Evolutionary conservation across 2,329 filamentous ascomycete genomes (phyloP), one percentile per base, ranked within the genome.

Genomic region (Aspergillus fumigatus): DNA sequence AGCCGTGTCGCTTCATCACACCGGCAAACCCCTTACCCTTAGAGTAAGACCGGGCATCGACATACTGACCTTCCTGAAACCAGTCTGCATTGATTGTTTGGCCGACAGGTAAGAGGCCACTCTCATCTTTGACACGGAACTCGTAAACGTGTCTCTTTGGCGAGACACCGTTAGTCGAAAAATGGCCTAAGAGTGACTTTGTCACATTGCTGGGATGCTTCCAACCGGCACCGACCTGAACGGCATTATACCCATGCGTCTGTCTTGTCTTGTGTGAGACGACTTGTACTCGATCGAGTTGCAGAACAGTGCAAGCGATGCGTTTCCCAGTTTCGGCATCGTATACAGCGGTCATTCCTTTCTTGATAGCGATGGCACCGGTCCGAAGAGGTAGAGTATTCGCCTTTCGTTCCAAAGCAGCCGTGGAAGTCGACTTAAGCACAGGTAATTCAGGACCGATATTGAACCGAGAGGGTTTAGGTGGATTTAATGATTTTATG

Each of bases 1-100:
- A 97, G 35, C 92, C 92, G 78, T 93, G 90, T 65, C 90, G 84
- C 85, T 99, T 99, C 94, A 99, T 99, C 64, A 90, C 94, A 83
- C 94, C 94, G 9, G 89, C 90, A 73, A 97, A 99, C 7, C 94
- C 94, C 84, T 91, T 93, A 53, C 94, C 94, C 71, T 90, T 85
- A 65, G 86, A 88, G 69, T 88, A 85, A 50, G 86, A 88, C 67
- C 87, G 83, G 53, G 91, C 87, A 77, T 99, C 94, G 58, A 99
- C 88, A 75, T 86, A 95, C 77, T 97, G 92, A 19, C 94, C 94
- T 69, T 88, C 84, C 67, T 87, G 82, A 77, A 97, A 97, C 89
- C 94, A 96, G 68, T 90, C 87, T n/a, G 94, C 90, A 59, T 84
- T 82, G 63, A 99, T 84, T 65, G 83, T 80, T 66, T 87, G 80